Conservation (phyloP, 148 eudicot species). For the Rhododendron simsii region DNA sequence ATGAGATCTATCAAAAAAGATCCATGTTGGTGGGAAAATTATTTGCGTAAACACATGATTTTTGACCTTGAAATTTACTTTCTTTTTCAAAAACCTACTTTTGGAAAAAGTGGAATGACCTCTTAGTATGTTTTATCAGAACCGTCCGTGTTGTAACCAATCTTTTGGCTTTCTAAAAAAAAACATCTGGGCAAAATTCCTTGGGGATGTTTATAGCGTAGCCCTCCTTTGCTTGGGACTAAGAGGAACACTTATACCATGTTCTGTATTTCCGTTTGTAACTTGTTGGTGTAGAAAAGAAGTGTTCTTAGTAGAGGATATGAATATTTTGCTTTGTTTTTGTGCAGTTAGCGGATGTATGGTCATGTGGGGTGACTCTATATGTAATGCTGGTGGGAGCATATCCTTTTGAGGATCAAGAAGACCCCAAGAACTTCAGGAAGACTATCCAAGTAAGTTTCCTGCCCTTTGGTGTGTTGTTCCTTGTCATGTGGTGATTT, state of each 20-base stretch:
- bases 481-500: neutral
- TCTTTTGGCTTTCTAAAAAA: neutral
- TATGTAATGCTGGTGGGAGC: slow-evolving; percentile 92
- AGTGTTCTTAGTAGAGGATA: neutral
- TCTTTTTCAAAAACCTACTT: too few species aligned
- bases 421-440: slow-evolving; percentile 81
- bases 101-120: too few species aligned
- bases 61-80: too few species aligned
- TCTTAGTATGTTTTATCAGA: neutral
- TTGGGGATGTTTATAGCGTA: neutral
- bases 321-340: neutral
- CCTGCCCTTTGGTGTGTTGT: slow-evolving; percentile 2
- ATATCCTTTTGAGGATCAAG: slow-evolving; percentile 86
- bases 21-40: too few species aligned
- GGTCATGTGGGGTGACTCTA: slow-evolving; percentile 85
- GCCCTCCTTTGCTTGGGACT: neutral
- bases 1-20: too few species aligned
- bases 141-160: neutral
- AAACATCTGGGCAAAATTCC: neutral
- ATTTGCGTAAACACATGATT: too few species aligned
- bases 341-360: slow-evolving; percentile 71
- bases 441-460: slow-evolving; percentile 69
- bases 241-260: neutral
- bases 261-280: neutral
- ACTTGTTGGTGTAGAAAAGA: neutral